These are phyloP conservation scores for Ulota crispa DNA, from an alignment of 225 moss, liverwort and hornwort genomes.

Conservation along the genomic window DNA sequence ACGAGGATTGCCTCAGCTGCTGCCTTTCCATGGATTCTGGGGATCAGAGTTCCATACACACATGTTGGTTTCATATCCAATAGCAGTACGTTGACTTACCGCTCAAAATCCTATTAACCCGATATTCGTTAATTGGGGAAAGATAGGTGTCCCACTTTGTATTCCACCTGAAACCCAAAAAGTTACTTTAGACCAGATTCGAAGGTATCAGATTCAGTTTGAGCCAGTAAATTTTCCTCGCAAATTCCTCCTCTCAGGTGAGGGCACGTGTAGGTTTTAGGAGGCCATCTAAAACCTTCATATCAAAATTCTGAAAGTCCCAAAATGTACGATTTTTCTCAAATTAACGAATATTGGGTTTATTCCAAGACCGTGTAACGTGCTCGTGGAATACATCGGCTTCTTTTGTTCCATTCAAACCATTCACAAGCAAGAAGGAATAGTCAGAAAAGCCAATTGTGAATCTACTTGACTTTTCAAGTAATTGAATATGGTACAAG, in stretches of 20 bases:
- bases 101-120: background rate
- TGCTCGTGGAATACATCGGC: background rate
- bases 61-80: slow-evolving; percentile 64
- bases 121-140: no score
- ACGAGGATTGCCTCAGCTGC: slow-evolving; percentile 55
- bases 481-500: background rate
- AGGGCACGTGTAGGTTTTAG: no score
- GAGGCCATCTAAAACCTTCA: no score
- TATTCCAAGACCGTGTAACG: background rate
- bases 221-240: no score
- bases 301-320: no score
- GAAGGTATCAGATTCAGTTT: no score
- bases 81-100: slow-evolving; percentile 34
- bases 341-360: no score
- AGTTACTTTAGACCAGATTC: no score
- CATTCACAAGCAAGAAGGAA: background rate
- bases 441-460: background rate
- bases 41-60: slow-evolving; percentile 72
- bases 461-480: background rate
- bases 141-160: no score
- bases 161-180: no score
- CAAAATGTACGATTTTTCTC: no score
- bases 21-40: slow-evolving; percentile 60
- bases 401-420: background rate
- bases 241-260: no score